Conservation (phyloP, 306 rosid species). For the Myrica gale region DNA sequence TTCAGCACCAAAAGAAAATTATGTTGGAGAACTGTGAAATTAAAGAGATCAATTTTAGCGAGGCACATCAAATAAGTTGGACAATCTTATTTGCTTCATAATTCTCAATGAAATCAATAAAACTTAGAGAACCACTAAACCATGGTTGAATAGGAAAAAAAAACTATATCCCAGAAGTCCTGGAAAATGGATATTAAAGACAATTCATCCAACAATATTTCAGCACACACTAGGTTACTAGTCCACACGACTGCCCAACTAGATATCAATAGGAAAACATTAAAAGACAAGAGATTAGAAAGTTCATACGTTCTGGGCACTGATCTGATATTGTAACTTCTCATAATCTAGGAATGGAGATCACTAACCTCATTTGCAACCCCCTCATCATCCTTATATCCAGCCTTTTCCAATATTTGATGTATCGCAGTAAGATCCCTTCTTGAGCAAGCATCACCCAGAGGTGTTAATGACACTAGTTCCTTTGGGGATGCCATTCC, state of each 20-base stretch:
- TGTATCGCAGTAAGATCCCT: slow-evolving; percentile 90
- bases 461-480: slow-evolving; percentile 62
- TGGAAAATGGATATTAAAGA: background rate
- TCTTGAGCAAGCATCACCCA: slow-evolving; percentile 92
- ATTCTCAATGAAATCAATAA: background rate
- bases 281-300: background rate
- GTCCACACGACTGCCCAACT: background rate
- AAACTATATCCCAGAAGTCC: background rate
- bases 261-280: background rate
- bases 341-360: slow-evolving; percentile 5
- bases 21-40: background rate
- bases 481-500: slow-evolving; percentile 53
- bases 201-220: background rate
- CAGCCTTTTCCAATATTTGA: slow-evolving; percentile 79
- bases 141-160: background rate
- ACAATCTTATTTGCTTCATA: background rate
- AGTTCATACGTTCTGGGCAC: background rate
- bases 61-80: background rate
- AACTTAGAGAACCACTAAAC: background rate
- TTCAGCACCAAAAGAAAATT: background rate
- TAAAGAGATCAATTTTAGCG: background rate
- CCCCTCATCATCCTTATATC: slow-evolving; percentile 95
- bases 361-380: slow-evolving; percentile 86
- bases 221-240: background rate
- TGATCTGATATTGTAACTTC: background rate